A percentile compares a stretch with the other conserved stretches of the same genome.
Evolutionary conservation across 495 filamentous ascomycete species (phyloP).

Genomic region (Podospora conica): DNA sequence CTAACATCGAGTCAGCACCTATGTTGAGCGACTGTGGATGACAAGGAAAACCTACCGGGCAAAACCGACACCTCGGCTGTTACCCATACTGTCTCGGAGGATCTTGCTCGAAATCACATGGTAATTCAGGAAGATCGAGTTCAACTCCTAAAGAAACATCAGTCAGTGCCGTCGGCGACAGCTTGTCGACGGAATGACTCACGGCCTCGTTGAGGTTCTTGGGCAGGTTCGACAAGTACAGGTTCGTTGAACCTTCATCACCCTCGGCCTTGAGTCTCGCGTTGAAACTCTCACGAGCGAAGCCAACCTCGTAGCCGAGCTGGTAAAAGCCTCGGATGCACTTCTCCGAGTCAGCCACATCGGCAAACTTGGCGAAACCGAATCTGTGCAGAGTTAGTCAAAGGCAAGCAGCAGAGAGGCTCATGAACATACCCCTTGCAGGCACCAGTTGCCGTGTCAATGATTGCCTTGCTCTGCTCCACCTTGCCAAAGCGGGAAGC

Average conservation of each 20-base stretch:
- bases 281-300: conserved; percentile 94
- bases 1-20: conserved; percentile 35
- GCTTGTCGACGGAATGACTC: conserved; percentile 19
- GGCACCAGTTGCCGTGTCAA: conserved; percentile 79
- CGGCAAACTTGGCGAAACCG: conserved; percentile 90
- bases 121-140: conserved; percentile 74
- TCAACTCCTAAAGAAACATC: conserved; percentile 51
- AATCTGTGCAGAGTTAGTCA: conserved; percentile 52
- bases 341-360: conserved; percentile 80
- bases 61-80: conserved; percentile 95
- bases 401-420: conserved; percentile 5
- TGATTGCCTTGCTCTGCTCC: conserved; percentile 93
- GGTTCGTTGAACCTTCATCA: conserved; percentile 80
- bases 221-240: conserved; percentile 95
- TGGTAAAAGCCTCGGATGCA: conserved; percentile 95
- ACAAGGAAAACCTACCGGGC: conserved; percentile 62
- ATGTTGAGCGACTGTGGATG: neutral
- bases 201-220: conserved; percentile 83
- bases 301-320: conserved; percentile 92
- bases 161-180: neutral
- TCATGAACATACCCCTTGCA: conserved; percentile 78
- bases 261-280: conserved; percentile 87
- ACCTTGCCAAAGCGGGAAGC: conserved; percentile 83
- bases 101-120: conserved; percentile 87
- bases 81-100: conserved; percentile 78